Evolutionary conservation across 306 rosid genomes (phyloP).

Genomic region (Pterocarpus macrocarpus): DNA sequence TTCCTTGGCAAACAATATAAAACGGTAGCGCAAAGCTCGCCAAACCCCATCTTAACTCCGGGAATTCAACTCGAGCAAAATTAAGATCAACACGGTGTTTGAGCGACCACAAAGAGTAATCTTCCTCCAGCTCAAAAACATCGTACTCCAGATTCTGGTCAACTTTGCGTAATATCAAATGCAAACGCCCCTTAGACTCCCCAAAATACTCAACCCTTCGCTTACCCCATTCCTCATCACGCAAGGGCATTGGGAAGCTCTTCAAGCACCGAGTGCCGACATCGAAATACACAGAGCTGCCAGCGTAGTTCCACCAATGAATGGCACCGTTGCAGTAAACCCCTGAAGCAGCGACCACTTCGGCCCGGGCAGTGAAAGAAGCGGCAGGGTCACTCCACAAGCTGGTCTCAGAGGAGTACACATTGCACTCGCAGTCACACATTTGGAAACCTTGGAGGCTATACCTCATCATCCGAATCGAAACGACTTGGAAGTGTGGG

Average conservation of each 20-base stretch:
- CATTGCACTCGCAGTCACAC: not conserved
- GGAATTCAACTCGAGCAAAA: not conserved
- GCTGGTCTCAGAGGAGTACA: not conserved
- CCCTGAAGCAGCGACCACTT: not conserved
- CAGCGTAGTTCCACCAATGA: slow-evolving; percentile 8
- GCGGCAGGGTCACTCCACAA: slow-evolving; percentile 6
- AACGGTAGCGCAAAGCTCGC: not conserved
- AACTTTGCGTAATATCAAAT: not conserved
- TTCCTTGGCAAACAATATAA: not conserved
- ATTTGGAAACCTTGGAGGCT: not conserved
- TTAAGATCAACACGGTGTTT: slow-evolving; percentile 32
- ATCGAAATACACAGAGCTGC: slow-evolving; percentile 16
- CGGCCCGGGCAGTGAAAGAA: not conserved
- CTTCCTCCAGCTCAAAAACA: slow-evolving; percentile 24
- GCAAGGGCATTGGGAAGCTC: not conserved
- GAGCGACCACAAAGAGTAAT: slow-evolving; percentile 21
- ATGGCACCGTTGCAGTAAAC: slow-evolving; percentile 36
- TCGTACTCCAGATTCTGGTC: not conserved
- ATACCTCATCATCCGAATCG: not conserved
- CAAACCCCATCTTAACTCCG: not conserved
- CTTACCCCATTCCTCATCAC: not conserved
- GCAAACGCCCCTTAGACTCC: slow-evolving; percentile 19
- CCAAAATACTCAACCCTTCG: slow-evolving; percentile 23
- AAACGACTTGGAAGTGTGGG: not conserved
- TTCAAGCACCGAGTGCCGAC: slow-evolving; percentile 10